Percentiles rank a stretch among this genome's conserved stretches.
These are phyloP conservation scores for Linderniella brevidens DNA, from an alignment of 257 asterid genomes.

Conservation along the genomic window DNA sequence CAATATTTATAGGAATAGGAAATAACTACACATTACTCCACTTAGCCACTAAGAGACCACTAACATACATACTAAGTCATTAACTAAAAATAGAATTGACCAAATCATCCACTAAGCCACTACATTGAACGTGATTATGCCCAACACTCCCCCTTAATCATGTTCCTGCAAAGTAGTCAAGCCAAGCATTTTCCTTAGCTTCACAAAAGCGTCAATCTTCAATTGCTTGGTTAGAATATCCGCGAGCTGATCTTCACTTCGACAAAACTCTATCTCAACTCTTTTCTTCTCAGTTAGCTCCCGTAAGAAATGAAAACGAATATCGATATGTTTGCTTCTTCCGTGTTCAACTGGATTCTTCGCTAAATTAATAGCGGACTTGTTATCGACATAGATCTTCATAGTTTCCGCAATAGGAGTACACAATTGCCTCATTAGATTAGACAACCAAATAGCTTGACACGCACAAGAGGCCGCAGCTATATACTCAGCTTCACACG, in stretches of 20 bases:
- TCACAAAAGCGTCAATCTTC: too few relatives aligned
- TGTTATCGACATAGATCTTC: slow-evolving; percentile 10
- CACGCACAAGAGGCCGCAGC: slow-evolving; percentile 10
- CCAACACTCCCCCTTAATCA: too few relatives aligned
- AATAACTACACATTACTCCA: too few relatives aligned
- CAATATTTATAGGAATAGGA: too few relatives aligned
- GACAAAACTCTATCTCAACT: slow-evolving; percentile 10
- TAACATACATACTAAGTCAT: too few relatives aligned
- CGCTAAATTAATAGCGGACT: slow-evolving; percentile 11
- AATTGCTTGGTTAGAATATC: neutral
- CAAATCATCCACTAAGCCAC: too few relatives aligned
- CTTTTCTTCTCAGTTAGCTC: slow-evolving; percentile 7
- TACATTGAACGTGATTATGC: too few relatives aligned
- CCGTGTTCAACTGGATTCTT: slow-evolving; percentile 13
- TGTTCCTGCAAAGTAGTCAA: too few relatives aligned
- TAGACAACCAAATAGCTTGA: slow-evolving; percentile 10
- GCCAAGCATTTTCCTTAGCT: too few relatives aligned
- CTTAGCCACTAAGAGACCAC: too few relatives aligned
- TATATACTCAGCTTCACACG: slow-evolving; percentile 13
- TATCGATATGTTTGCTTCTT: slow-evolving; percentile 14
- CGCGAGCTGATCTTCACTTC: slow-evolving; percentile 4
- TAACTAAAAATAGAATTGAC: too few relatives aligned
- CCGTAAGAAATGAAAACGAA: slow-evolving; percentile 9
- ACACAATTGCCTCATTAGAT: slow-evolving; percentile 5
- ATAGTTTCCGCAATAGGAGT: neutral